Conservation (phyloP, 306 rosid genomes). For the Cicer cuneatum region DNA sequence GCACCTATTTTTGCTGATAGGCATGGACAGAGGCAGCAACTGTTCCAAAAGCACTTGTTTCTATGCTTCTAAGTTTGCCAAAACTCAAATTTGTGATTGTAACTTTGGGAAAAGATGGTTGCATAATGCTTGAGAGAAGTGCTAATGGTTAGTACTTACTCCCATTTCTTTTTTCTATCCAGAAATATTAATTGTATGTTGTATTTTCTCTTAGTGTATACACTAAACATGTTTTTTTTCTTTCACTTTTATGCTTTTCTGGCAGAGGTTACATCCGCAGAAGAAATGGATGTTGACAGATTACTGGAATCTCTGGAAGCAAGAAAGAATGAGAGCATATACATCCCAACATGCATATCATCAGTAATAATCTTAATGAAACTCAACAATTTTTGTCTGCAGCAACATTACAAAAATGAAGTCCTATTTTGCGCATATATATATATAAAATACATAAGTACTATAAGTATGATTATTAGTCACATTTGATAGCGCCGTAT, state of each 20-base stretch:
- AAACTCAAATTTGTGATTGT: slow-evolving; percentile 77
- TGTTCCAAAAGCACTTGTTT: slow-evolving; percentile 74
- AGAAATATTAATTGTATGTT: slow-evolving; percentile 32
- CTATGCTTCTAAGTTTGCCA: slow-evolving; percentile 79
- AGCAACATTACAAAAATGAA: slow-evolving; percentile 12
- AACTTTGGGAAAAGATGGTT: slow-evolving; percentile 93
- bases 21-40: slow-evolving; percentile 83
- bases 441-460: background rate
- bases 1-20: slow-evolving; percentile 50
- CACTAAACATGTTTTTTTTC: slow-evolving; percentile 41
- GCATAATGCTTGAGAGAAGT: slow-evolving; percentile 90
- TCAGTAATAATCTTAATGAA: slow-evolving; percentile 63
- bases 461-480: background rate
- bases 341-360: slow-evolving; percentile 60
- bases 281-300: slow-evolving; percentile 69
- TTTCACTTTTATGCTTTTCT: slow-evolving; percentile 44
- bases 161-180: background rate
- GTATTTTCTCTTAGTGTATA: slow-evolving; percentile 37
- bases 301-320: slow-evolving; percentile 58
- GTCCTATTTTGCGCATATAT: background rate
- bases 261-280: slow-evolving; percentile 59
- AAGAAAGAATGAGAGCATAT: slow-evolving; percentile 52
- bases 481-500: background rate
- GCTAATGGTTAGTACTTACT: slow-evolving; percentile 48
- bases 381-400: slow-evolving; percentile 9